phyloP scores from a whole-genome alignment of 306 rosid genomes.

The Pyrus betulifolia region DNA sequence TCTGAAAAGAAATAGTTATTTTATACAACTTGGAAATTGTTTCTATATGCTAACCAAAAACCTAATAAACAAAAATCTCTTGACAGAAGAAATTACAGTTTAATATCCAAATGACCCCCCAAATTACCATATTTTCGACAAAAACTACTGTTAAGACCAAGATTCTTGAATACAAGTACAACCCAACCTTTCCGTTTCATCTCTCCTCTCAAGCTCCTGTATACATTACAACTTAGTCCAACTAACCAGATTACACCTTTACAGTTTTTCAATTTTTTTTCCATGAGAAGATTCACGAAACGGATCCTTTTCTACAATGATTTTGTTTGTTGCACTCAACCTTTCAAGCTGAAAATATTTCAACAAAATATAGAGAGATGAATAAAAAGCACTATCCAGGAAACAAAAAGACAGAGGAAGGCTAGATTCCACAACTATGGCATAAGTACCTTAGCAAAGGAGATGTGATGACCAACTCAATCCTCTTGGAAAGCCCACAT shows the following conservation, averaged over 20 bases:
- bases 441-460: conserved; percentile 38
- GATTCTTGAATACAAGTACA: background rate
- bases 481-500: conserved; percentile 37
- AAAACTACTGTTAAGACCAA: background rate
- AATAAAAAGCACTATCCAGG: background rate
- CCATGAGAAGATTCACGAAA: background rate
- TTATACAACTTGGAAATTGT: background rate
- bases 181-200: background rate
- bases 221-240: background rate
- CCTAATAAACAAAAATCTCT: background rate
- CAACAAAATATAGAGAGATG: background rate
- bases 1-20: background rate
- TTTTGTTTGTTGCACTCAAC: background rate
- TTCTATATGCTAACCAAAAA: background rate
- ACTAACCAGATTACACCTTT: background rate
- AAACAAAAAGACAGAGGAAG: background rate
- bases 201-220: background rate
- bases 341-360: background rate
- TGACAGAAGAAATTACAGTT: background rate
- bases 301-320: background rate
- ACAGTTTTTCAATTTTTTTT: background rate
- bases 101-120: background rate
- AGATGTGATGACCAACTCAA: conserved; percentile 40
- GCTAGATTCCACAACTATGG: background rate
- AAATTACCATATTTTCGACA: background rate